Conservation (phyloP, 306 rosid species). For the Phaseolus lunatus region DNA sequence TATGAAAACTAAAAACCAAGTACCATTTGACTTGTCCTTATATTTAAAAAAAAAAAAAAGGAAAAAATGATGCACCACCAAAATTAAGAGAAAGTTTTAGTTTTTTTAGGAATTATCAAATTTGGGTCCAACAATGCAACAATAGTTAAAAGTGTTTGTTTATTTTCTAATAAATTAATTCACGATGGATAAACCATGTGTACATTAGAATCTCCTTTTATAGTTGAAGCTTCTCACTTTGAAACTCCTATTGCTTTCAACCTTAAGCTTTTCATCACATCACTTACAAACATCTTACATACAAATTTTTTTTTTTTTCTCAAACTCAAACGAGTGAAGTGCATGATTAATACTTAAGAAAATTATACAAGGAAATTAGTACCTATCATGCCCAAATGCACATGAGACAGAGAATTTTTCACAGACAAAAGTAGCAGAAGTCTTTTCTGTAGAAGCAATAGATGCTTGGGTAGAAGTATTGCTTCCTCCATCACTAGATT, state of each 20-base stretch:
- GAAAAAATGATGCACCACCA: not conserved
- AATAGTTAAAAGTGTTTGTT: constrained; percentile 5
- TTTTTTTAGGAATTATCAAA: constrained; percentile 26
- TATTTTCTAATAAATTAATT: constrained; percentile 14
- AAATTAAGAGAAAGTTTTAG: constrained; percentile 18
- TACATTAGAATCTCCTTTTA: constrained; percentile 13
- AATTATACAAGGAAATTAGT: constrained; percentile 42
- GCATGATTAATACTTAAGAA: constrained; percentile 38
- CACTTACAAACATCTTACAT: not conserved
- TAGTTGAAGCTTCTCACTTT: constrained; percentile 5
- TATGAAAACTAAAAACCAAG: constrained; percentile 9
- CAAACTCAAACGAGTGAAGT: constrained; percentile 24
- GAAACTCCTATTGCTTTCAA: constrained; percentile 14
- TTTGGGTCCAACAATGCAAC: constrained; percentile 3
- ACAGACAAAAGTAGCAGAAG: constrained; percentile 61
- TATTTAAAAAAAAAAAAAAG: not conserved
- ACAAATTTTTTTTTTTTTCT: constrained; percentile 32
- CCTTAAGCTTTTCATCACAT: constrained; percentile 13
- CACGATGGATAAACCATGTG: constrained; percentile 4
- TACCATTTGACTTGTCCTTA: constrained; percentile 9
- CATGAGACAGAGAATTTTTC: constrained; percentile 73
- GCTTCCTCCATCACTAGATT: constrained; percentile 55
- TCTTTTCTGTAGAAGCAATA: constrained; percentile 55
- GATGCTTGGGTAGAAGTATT: constrained; percentile 64
- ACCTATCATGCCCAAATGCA: constrained; percentile 90